Conservation (phyloP, 495 filamentous ascomycete genomes). For the Podospora appendiculata region DNA sequence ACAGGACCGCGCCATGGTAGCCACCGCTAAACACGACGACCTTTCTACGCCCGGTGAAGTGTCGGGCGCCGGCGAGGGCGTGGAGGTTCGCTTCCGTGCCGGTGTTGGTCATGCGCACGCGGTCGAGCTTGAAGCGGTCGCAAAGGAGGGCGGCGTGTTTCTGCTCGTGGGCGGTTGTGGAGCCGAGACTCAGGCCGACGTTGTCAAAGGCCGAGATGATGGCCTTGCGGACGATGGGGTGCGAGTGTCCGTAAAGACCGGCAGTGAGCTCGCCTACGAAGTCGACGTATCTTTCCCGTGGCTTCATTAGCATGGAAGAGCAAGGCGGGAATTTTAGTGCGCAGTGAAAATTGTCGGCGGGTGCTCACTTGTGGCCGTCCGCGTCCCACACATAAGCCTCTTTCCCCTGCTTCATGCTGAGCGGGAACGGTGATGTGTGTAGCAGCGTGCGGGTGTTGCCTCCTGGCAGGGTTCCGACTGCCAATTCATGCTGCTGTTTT, state of each 20-base stretch:
- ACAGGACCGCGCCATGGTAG: conserved; percentile 48
- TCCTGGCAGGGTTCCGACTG: conserved; percentile 41
- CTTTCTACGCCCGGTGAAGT: conserved; percentile 32
- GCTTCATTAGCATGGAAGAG: too few relatives aligned
- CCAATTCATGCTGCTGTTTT: conserved; percentile 27
- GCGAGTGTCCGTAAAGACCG: conserved; percentile 47
- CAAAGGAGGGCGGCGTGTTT: conserved; percentile 31
- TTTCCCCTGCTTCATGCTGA: conserved; percentile 35
- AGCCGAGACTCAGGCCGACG: conserved; percentile 34
- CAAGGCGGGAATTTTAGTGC: background rate
- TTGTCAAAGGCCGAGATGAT: conserved; percentile 27
- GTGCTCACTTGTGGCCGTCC: conserved; percentile 33
- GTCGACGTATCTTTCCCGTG: conserved; percentile 30
- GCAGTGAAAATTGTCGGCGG: background rate
- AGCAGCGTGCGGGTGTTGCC: conserved; percentile 56
- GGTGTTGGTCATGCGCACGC: conserved; percentile 43
- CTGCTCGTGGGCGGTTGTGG: conserved; percentile 31
- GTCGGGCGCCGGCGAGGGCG: conserved; percentile 34
- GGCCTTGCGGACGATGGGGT: conserved; percentile 31
- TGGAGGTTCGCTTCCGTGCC: conserved; percentile 48
- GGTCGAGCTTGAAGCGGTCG: conserved; percentile 35
- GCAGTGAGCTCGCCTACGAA: conserved; percentile 46
- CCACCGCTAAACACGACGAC: conserved; percentile 43
- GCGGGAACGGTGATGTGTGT: conserved; percentile 48
- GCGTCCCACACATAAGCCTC: conserved; percentile 30